Percentiles rank a stretch among this genome's conserved stretches.
Conservation (phyloP, 352 stramenopile species). For the Pythium angustatum region DNA sequence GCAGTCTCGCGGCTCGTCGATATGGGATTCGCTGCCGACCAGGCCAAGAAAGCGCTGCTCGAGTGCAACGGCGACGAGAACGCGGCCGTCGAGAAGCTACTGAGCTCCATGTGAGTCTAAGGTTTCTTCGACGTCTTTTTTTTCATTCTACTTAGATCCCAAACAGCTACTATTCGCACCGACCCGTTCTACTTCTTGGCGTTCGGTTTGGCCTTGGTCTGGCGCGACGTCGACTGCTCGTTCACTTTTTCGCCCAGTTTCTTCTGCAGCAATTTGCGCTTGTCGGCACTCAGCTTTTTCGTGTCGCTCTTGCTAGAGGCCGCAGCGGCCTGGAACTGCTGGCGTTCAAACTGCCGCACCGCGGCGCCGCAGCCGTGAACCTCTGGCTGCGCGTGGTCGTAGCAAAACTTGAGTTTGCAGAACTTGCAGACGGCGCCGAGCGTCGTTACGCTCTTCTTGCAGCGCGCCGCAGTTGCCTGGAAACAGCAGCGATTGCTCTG, state of each 20-base stretch:
- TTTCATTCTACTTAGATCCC: constrained; percentile 21
- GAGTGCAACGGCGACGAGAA: constrained; percentile 84
- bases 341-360: constrained; percentile 57
- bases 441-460: constrained; percentile 61
- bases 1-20: constrained; percentile 76
- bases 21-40: constrained; percentile 85
- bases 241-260: constrained; percentile 67
- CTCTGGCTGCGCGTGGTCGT: constrained; percentile 69
- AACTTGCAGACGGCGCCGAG: constrained; percentile 75
- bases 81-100: constrained; percentile 81
- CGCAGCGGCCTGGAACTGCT: constrained; percentile 40
- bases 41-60: constrained; percentile 66
- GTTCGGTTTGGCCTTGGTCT: constrained; percentile 47
- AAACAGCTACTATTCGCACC: neutral
- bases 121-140: constrained; percentile 21
- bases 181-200: constrained; percentile 35
- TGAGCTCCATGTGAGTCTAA: constrained; percentile 63
- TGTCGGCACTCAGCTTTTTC: constrained; percentile 51
- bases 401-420: constrained; percentile 89
- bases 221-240: constrained; percentile 49
- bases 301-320: constrained; percentile 21
- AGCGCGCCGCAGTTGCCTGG: constrained; percentile 36
- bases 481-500: constrained; percentile 58
- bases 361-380: constrained; percentile 77
- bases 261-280: constrained; percentile 70